phyloP scores from a whole-genome alignment of 768 basidiomycete genomes.

The Suillus tomentosus region DNA sequence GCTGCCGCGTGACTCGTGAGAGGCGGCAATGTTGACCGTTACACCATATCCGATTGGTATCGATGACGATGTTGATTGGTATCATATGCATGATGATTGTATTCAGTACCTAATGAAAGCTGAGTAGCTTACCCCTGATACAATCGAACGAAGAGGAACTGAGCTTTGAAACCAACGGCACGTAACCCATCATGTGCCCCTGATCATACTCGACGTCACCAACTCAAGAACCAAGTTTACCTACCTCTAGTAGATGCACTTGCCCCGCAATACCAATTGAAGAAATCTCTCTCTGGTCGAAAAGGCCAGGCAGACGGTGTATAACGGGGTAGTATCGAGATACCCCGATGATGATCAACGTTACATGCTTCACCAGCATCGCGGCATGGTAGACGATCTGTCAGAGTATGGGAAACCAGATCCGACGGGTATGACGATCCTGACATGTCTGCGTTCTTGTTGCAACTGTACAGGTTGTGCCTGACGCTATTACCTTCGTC shows the following conservation, averaged over 20 bases:
- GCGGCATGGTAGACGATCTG: slow-evolving; percentile 21
- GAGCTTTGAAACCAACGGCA: neutral
- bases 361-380: slow-evolving; percentile 34
- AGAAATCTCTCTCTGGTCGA: neutral
- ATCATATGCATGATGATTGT: too few species aligned
- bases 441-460: slow-evolving; percentile 32
- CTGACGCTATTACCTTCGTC: slow-evolving; percentile 18
- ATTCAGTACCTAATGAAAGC: too few species aligned
- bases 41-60: slow-evolving; percentile 52
- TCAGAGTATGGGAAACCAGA: slow-evolving; percentile 51
- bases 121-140: too few species aligned
- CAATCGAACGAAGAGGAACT: neutral
- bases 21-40: slow-evolving; percentile 71
- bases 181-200: neutral
- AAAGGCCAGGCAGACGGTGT: neutral
- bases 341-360: neutral
- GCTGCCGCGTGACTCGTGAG: slow-evolving; percentile 54
- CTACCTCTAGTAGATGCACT: neutral
- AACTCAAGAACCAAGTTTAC: neutral
- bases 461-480: slow-evolving; percentile 47
- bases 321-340: neutral
- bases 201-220: neutral
- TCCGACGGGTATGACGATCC: slow-evolving; percentile 27
- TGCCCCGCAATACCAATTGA: neutral
- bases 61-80: too few species aligned